Percentiles rank a stretch among this genome's conserved stretches.
These are phyloP conservation scores for Geosiphon pyriformis DNA, from an alignment of 192 early-diverging fungal species.

Conservation along the genomic window DNA sequence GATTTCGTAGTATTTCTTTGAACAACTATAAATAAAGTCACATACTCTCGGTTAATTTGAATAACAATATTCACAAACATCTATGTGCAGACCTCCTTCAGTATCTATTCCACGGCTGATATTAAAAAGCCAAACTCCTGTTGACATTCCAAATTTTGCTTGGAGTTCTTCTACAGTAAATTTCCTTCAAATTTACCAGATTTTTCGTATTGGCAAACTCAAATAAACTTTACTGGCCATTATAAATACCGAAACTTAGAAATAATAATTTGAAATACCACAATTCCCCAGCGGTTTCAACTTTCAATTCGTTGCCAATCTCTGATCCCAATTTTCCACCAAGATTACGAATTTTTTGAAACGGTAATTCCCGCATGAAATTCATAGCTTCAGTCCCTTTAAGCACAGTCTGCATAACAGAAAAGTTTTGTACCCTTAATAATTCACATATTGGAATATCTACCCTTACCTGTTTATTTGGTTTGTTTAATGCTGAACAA, in stretches of 20 bases:
- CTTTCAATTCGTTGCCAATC: slow-evolving; percentile 42
- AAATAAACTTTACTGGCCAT: too few relatives aligned
- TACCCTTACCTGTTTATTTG: slow-evolving; percentile 63
- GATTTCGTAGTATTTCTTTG: slow-evolving; percentile 35
- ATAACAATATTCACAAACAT: background rate
- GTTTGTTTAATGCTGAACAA: slow-evolving; percentile 79
- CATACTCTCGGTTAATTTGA: background rate
- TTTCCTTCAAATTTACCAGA: too few relatives aligned
- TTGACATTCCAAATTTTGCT: slow-evolving; percentile 43
- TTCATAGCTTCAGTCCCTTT: slow-evolving; percentile 44
- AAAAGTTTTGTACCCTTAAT: too few relatives aligned
- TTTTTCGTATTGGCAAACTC: too few relatives aligned
- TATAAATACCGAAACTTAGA: too few relatives aligned
- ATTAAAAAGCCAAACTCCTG: slow-evolving; percentile 54
- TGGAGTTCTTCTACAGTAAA: slow-evolving; percentile 43
- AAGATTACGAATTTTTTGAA: slow-evolving; percentile 75
- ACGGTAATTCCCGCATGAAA: slow-evolving; percentile 62
- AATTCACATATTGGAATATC: slow-evolving; percentile 2
- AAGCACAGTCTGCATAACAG: slow-evolving; percentile 63
- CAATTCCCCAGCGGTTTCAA: slow-evolving; percentile 15
- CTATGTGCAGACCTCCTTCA: slow-evolving; percentile 34
- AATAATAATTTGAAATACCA: too few relatives aligned
- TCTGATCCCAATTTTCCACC: slow-evolving; percentile 82
- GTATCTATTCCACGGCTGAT: slow-evolving; percentile 56
- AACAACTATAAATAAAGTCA: slow-evolving; percentile 23